phyloP scores from a whole-genome alignment of 75 land plant genomes.

The Sequoiadendron giganteum region DNA sequence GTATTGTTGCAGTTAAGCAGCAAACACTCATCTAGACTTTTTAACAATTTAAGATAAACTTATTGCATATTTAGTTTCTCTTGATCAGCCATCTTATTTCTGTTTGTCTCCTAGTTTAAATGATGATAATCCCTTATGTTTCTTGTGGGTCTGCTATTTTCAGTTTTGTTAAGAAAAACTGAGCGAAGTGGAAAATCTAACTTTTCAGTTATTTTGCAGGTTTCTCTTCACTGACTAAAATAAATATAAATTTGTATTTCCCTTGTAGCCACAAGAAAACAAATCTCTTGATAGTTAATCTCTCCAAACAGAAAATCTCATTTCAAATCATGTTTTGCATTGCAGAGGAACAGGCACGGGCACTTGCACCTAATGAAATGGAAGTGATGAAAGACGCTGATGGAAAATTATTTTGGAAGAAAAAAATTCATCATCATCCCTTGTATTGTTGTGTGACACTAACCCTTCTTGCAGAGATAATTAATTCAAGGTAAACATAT shows the following conservation, averaged over 20 bases:
- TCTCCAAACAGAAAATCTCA: neutral
- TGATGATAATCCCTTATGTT: neutral
- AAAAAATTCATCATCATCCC: conserved; percentile 85
- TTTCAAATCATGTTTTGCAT: neutral
- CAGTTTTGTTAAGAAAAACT: neutral
- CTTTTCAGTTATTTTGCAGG: neutral
- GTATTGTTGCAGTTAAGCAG: neutral
- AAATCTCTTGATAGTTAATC: neutral
- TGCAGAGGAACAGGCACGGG: conserved; percentile 53
- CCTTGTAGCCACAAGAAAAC: neutral
- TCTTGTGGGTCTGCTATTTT: neutral
- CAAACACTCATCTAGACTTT: neutral
- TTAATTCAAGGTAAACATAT: conserved; percentile 80
- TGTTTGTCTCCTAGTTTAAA: neutral
- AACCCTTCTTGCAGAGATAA: conserved; percentile 91
- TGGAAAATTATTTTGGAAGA: conserved; percentile 33
- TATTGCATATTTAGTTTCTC: neutral
- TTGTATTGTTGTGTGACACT: conserved; percentile 90
- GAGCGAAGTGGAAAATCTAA: neutral
- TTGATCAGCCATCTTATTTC: neutral
- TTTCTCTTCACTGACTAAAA: neutral
- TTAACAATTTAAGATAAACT: neutral
- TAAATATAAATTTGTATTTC: neutral
- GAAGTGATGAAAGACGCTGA: conserved; percentile 31
- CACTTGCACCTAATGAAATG: conserved; percentile 25